Evolutionary conservation across 306 rosid species (phyloP), one percentile per base, ranked within the genome.

Genomic region (Begonia masoniana): DNA sequence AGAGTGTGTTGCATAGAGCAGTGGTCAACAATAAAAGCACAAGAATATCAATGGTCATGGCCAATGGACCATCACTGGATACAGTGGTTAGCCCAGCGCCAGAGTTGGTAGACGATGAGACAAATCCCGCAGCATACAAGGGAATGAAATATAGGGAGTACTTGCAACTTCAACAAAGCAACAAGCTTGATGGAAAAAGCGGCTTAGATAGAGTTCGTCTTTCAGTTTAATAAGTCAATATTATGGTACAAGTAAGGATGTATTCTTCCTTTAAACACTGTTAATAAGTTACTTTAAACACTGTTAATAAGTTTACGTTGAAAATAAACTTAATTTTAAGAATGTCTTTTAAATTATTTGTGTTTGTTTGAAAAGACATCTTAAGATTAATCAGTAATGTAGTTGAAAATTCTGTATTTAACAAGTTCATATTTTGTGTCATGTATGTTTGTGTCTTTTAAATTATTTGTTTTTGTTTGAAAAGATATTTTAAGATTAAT

Each of bases 1-100:
- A 76, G 79, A 82, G 92, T 50, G 71, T 79, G n/a, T 43, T 79
- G 13, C 92, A 82, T 31, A 66, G 87, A 49, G 93, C 84, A 4
- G 24, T 62, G 7, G 87, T 74, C 47, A 76, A 83, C 42, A 42
- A 57, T 12, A 72, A 62, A 43, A 71, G 50, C 14, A 51, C 78
- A 0, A 74, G 93, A 60, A 69, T 83, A 41, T 76, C 87, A 0
- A 12, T 77, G 14, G 87, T 64, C 11, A 55, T 62, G 14, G 78
- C 80, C 4, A 61, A 76, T 4, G 93, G 93, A 26, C 84, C 87
- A n/a, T 11, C 66, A 5, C 62, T 70, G 15, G 78, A 83, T 48
- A 57, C 66, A 53, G 3, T 55, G 6, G 78, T 81, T 3, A 15
- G 47, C 1, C 73, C 73, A 52, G 60, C 73, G 10, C 43, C 66